Evolutionary conservation across 116 monocot genomes (phyloP).

Genomic region (Papilionanthe hybrid): DNA sequence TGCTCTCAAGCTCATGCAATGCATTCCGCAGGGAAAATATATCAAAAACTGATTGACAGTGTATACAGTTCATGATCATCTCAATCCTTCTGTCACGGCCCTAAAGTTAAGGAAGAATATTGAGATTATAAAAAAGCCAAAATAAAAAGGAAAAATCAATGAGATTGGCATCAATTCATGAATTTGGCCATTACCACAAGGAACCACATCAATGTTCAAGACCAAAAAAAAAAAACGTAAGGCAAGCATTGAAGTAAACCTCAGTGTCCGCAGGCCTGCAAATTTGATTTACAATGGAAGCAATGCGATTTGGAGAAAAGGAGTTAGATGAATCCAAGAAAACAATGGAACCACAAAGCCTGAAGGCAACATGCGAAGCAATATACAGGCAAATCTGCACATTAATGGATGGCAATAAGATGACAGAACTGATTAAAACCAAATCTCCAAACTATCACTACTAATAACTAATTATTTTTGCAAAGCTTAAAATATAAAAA

Average conservation of each 20-base stretch:
- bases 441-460: not conserved
- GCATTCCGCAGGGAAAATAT: constrained; percentile 60
- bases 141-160: not conserved
- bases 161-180: not conserved
- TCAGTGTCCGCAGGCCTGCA: constrained; percentile 23
- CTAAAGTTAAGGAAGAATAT: constrained; percentile 22
- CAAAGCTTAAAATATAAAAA: not conserved
- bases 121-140: not conserved
- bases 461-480: too few species aligned
- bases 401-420: constrained; percentile 6
- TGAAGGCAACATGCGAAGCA: constrained; percentile 53
- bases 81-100: constrained; percentile 33
- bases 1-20: constrained; percentile 45
- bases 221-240: not conserved
- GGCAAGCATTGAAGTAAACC: constrained; percentile 20
- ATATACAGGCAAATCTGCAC: constrained; percentile 67
- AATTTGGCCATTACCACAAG: not conserved
- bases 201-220: not conserved
- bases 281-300: constrained; percentile 26
- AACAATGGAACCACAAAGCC: constrained; percentile 38
- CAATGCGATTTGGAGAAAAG: constrained; percentile 63
- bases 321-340: constrained; percentile 89
- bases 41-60: constrained; percentile 66
- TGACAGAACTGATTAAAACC: not conserved
- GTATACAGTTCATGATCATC: constrained; percentile 60